These are phyloP conservation scores for Dianthus caryophyllus DNA, from an alignment of 148 eudicot species.

Conservation along the genomic window DNA sequence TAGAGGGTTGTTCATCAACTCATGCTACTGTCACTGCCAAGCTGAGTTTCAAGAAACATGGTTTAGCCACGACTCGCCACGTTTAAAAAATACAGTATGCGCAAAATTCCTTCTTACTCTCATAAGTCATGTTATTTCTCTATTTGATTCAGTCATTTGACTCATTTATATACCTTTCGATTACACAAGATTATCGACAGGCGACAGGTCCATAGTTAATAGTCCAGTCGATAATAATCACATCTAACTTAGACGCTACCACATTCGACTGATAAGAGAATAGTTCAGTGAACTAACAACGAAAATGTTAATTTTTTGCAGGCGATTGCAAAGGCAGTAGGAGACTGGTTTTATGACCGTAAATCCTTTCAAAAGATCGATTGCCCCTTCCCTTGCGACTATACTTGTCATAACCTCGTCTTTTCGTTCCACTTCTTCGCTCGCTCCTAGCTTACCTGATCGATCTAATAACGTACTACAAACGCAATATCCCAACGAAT, in stretches of 20 bases:
- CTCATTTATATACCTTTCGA: no score
- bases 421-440: slow-evolving; percentile 24
- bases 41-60: neutral
- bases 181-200: no score
- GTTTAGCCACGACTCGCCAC: slow-evolving; percentile 7
- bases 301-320: slow-evolving; percentile 37
- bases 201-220: no score
- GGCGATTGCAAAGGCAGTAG: slow-evolving; percentile 80
- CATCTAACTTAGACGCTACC: no score
- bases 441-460: no score
- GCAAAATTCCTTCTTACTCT: neutral
- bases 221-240: no score
- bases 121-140: no score
- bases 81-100: slow-evolving; percentile 8
- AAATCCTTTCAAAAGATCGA: slow-evolving; percentile 73
- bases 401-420: slow-evolving; percentile 61
- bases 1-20: slow-evolving; percentile 14
- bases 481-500: no score
- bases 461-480: no score
- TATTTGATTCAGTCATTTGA: neutral
- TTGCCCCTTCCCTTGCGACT: slow-evolving; percentile 87
- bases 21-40: slow-evolving; percentile 16
- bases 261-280: no score
- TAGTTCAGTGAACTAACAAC: no score
- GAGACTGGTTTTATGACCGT: slow-evolving; percentile 77